Base-by-base conservation (phyloP, 2,329 filamentous ascomycete genomes). In the Trichoderma semiorbis region DNA sequence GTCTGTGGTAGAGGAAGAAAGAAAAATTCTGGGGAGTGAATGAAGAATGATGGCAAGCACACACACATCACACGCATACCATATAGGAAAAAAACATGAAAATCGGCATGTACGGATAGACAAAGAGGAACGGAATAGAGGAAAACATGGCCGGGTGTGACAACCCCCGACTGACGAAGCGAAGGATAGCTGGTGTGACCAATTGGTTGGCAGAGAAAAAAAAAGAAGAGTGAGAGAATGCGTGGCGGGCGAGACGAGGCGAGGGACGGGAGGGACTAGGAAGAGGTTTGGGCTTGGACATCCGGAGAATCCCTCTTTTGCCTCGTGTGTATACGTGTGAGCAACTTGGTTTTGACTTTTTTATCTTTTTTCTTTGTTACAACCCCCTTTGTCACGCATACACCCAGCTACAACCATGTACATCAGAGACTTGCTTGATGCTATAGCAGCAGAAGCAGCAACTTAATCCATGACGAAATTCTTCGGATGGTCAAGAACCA, bases 361-460 rank as follows among this genome's bases (percentile, higher is more conserved):
- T 34, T 47, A 36, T 47, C 57, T 50, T 50, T 47, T 69, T 47
- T 21, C 47, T 43, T 60, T 78, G 60, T 60, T 62, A 21, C 11
- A 21, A 21, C 47, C 47, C n/a, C 53, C 34, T 67, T 71, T 71
- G 64, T 70, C 34, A 69, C 66, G 55, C 55, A 55, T 78, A 50
- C 62, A 50, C 62, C 36, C 61, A 47, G 16, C 28, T 74, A 77
- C 16, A 43, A 43, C 78, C 71, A 66, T 79, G 78, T 79, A 79
- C 76, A 79, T 78, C 78, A 79, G 74, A 77, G 66, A 62, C 28
- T 60, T 69, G 55, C 70, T 34, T n/a, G 50, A 62, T 71, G 55
- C 69, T 28, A 69, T 62, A 34, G 57, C 55, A 61, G 66, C 39
- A 67, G 11, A 60, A 69, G 55, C 57, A 36, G 39, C 66, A 53